A percentile compares a stretch with the other conserved stretches of the same genome.
phyloP scores from a whole-genome alignment of 805 yeast species.

The Wickerhamomyces tratensis region DNA sequence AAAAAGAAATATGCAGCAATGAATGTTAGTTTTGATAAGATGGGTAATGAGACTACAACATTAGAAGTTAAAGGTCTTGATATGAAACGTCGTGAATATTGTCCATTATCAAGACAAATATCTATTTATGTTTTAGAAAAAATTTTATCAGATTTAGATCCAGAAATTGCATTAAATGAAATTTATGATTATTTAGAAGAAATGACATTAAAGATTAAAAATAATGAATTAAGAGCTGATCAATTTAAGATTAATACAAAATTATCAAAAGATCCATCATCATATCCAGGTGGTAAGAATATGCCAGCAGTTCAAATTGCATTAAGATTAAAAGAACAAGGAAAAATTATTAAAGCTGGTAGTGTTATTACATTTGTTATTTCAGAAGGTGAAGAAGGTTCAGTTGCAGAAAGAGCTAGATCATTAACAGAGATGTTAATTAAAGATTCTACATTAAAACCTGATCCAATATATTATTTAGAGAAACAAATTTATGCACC shows the following conservation, averaged over 20 bases:
- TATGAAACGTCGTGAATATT: conserved; percentile 93
- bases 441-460: conserved; percentile 39
- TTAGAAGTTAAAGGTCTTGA: conserved; percentile 95
- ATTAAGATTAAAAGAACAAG: conserved; percentile 64
- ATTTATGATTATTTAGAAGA: conserved; percentile 65
- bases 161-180: conserved; percentile 64
- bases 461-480: conserved; percentile 73
- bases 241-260: conserved; percentile 77
- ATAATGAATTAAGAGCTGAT: conserved; percentile 52
- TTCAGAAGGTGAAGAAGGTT: conserved; percentile 38
- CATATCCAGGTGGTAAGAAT: conserved; percentile 71
- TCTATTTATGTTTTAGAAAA: conserved; percentile 68
- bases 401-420: conserved; percentile 75
- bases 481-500: conserved; percentile 89
- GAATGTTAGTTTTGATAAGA: conserved; percentile 41
- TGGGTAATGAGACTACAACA: conserved; percentile 45
- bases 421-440: conserved; percentile 65
- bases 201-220: conserved; percentile 45
- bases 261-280: conserved; percentile 79
- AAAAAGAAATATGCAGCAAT: conserved; percentile 97
- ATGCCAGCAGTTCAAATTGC: conserved; percentile 94
- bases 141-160: conserved; percentile 62
- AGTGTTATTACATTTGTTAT: conserved; percentile 84
- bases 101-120: conserved; percentile 85
- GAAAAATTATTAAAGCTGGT: conserved; percentile 82